Evolutionary conservation across 2,329 filamentous ascomycete species (phyloP).

Genomic region (Penicillium vulpinum): DNA sequence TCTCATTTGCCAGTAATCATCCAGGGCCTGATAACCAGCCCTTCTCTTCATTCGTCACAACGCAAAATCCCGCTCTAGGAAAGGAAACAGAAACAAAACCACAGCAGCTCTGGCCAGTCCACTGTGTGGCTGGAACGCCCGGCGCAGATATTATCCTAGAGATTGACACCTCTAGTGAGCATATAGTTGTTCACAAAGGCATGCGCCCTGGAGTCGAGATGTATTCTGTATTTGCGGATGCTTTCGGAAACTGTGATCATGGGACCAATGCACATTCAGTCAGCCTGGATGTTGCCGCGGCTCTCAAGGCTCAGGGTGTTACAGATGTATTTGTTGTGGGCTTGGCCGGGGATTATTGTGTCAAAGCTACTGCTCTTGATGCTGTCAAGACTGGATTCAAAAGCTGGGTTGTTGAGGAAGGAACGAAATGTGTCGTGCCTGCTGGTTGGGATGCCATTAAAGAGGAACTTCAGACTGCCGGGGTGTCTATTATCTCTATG

Average conservation of each 20-base stretch:
- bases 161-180: constrained; percentile 61
- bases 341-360: constrained; percentile 86
- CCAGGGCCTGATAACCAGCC: constrained; percentile 61
- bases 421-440: constrained; percentile 69
- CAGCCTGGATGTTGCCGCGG: constrained; percentile 60
- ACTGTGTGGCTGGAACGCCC: constrained; percentile 75
- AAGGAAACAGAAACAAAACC: constrained; percentile 64
- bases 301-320: constrained; percentile 59
- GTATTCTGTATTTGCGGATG: constrained; percentile 89
- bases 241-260: constrained; percentile 58
- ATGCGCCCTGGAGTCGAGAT: constrained; percentile 75
- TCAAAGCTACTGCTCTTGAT: constrained; percentile 77
- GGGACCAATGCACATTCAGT: constrained; percentile 35
- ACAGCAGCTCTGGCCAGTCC: constrained; percentile 80
- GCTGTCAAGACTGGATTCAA: constrained; percentile 72
- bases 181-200: constrained; percentile 76
- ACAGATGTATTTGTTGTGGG: constrained; percentile 85
- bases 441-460: constrained; percentile 58
- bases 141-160: constrained; percentile 75
- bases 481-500: constrained; percentile 63
- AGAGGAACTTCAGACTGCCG: constrained; percentile 56
- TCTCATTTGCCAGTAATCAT: constrained; percentile 88
- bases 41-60: constrained; percentile 64
- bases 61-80: constrained; percentile 50
- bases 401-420: constrained; percentile 76